Evolutionary conservation across 805 yeast genomes (phyloP), one percentile per base, ranked within the genome.

Genomic region (Blastobotrys mokoenaii): DNA sequence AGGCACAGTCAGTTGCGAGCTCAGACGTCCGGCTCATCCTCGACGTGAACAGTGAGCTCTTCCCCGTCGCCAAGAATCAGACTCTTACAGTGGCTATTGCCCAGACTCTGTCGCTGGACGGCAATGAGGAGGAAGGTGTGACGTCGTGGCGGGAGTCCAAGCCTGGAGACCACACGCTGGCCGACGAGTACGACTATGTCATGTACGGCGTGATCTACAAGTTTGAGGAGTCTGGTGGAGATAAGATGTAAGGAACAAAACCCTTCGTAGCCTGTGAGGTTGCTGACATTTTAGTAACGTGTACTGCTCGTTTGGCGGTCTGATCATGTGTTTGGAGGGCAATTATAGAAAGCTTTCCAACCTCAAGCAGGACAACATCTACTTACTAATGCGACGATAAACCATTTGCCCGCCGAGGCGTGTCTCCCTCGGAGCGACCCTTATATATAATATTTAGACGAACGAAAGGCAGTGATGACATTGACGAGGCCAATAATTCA

Each of bases 191-290:
- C 69, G 97, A 90, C 65, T 93, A 93, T 59, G 97, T 93, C 53
- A 90, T 93, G 97, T 80, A 89, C 63, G 98, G 98, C 45, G 88
- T 96, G 5, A 95, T 93, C 39, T 93, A 93, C 72, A 89, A 90
- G 65, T 93, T 93, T 61, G 96, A 90, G 64, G 98, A 93, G 68
- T 77, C 82, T 51, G 71, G 73, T 37, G 77, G 77, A 52, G 77
- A 73, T 51, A 68, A 70, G 54, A 69, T 71, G 60, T 65, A 43
- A 49, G 69, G 52, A 1, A 9, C 2, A 22, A 22, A 22, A 14
- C 12, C 2, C 14, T 15, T 9, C 22, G n/a, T 15, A 18, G 7
- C 2, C 22, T 40, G 17, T 9, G 8, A 12, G 3, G 18, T 22
- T 22, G 27, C 27, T 22, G 8, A 22, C 27, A 22, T 22, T 25